These are phyloP conservation scores for Cicer chorassanicum DNA, from an alignment of 306 rosid genomes.

Conservation along the genomic window DNA sequence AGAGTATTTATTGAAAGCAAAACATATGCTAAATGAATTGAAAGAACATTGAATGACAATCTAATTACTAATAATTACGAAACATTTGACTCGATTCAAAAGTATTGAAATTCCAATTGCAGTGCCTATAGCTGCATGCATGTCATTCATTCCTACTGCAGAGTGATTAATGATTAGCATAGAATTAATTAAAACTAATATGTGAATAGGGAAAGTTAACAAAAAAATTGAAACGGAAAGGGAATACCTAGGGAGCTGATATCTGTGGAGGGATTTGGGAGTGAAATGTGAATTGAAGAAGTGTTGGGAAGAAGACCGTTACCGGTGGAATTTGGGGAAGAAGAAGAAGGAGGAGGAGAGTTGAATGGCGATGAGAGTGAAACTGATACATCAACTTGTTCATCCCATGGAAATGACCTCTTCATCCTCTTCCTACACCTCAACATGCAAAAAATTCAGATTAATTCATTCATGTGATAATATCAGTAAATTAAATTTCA, in stretches of 20 bases:
- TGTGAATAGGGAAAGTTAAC: neutral
- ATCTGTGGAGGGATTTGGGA: constrained; percentile 27
- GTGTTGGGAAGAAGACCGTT: neutral
- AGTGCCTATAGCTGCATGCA: neutral
- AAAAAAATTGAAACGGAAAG: neutral
- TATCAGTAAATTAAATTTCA: neutral
- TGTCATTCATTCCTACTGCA: neutral
- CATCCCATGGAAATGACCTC: constrained; percentile 66
- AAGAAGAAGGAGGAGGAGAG: constrained; percentile 34
- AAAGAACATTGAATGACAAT: neutral
- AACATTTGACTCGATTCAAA: neutral
- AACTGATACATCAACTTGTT: constrained; percentile 38
- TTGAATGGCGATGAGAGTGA: neutral
- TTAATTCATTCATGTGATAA: neutral
- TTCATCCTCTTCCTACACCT: constrained; percentile 51
- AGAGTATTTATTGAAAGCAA: neutral
- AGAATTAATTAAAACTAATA: neutral
- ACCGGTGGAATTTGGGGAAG: constrained; percentile 51
- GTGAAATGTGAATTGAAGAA: neutral
- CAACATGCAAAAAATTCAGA: neutral
- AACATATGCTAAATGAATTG: neutral
- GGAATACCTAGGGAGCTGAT: constrained; percentile 59
- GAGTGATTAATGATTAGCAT: constrained; percentile 9
- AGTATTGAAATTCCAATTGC: no score
- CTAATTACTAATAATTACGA: neutral